phyloP scores from a whole-genome alignment of 1,284 basidiomycete genomes.

The Rhizoctonia solani region DNA sequence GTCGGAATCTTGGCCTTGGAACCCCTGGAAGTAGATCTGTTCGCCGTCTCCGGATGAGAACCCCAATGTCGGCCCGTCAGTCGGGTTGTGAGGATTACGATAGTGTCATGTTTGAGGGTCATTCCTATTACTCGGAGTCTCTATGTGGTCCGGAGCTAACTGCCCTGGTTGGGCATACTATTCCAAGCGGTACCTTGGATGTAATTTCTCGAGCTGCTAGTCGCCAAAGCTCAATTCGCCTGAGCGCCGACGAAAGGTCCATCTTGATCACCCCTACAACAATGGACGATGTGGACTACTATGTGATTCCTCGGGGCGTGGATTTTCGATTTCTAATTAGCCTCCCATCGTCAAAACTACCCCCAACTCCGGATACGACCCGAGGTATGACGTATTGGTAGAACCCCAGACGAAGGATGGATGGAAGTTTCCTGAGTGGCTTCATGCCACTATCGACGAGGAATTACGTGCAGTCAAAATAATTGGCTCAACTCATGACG shows the following conservation, averaged over 20 bases:
- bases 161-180: not conserved
- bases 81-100: conserved; percentile 9
- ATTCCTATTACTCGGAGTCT: conserved; percentile 2
- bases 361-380: not conserved
- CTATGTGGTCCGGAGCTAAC: conserved; percentile 8
- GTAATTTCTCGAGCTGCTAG: conserved; percentile 22
- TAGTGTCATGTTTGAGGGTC: conserved; percentile 24
- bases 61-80: conserved; percentile 1
- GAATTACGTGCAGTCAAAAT: not conserved
- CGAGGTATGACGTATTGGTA: not conserved
- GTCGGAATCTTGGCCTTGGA: not conserved
- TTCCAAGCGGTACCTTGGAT: conserved; percentile 8
- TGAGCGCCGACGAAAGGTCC: not conserved
- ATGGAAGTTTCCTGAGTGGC: conserved; percentile 1
- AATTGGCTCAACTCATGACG: conserved; percentile 8
- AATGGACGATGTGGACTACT: conserved; percentile 16
- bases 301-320: not conserved
- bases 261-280: conserved; percentile 3
- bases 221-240: not conserved
- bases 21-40: not conserved
- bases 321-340: conserved; percentile 8
- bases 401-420: not conserved
- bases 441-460: not conserved
- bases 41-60: not conserved
- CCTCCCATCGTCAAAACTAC: not conserved